These are phyloP conservation scores for Didymella glomerata DNA, from an alignment of 2,329 filamentous ascomycete genomes.

Conservation along the genomic window DNA sequence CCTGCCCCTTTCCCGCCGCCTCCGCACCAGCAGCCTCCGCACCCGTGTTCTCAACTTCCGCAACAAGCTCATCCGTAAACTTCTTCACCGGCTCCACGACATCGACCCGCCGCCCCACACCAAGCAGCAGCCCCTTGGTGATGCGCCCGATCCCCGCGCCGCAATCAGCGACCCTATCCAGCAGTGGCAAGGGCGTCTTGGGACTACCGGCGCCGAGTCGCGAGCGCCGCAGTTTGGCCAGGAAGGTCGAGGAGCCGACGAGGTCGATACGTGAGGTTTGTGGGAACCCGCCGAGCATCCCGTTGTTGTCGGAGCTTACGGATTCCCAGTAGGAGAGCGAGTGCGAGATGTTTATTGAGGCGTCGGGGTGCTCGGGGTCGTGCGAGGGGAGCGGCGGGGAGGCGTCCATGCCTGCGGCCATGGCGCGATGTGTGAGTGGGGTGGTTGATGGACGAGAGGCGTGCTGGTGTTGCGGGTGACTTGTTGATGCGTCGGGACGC, in stretches of 20 bases:
- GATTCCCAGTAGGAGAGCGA: conserved; percentile 62
- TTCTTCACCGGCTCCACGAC: conserved; percentile 85
- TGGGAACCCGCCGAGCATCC: conserved; percentile 81
- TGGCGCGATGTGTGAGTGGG: conserved; percentile 12
- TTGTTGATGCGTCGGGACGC: not conserved
- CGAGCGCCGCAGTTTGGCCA: conserved; percentile 66
- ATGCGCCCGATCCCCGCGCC: conserved; percentile 82
- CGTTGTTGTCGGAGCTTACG: conserved; percentile 66
- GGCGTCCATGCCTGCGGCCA: conserved; percentile 38
- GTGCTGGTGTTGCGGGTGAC: not conserved
- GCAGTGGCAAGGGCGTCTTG: conserved; percentile 38
- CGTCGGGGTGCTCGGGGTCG: conserved; percentile 47
- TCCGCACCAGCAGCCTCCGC: conserved; percentile 33
- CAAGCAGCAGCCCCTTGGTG: conserved; percentile 77
- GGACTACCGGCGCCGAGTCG: conserved; percentile 40
- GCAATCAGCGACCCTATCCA: conserved; percentile 63
- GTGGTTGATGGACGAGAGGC: not conserved
- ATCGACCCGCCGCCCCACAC: conserved; percentile 76
- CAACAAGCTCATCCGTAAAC: conserved; percentile 71
- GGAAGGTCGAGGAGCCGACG: conserved; percentile 73
- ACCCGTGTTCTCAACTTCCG: conserved; percentile 33
- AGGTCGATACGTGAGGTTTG: conserved; percentile 75
- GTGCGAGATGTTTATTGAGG: conserved; percentile 55
- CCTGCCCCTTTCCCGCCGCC: conserved; percentile 52
- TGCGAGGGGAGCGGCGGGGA: conserved; percentile 33